Evolutionary conservation across 1,284 basidiomycete species (phyloP), one percentile per base, ranked within the genome.

Genomic region (Boletus albobrunnescens): DNA sequence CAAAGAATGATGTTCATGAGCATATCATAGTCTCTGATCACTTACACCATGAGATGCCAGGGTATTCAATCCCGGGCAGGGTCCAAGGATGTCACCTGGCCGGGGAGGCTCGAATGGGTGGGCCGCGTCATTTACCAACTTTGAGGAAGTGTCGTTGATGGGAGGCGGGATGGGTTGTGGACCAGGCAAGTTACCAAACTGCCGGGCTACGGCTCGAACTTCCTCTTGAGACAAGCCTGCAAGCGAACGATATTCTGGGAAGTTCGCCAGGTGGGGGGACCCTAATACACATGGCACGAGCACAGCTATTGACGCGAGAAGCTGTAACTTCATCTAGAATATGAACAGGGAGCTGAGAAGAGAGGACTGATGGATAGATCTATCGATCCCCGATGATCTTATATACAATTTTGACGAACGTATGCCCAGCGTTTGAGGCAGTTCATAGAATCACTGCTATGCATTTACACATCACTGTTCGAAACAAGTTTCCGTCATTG

Each of bases 11-110:
- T 11, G 16, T 32, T 26, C n/a, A n/a, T n/a, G n/a, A n/a, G n/a
- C n/a, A n/a, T n/a, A n/a, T n/a, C n/a, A n/a, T n/a, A n/a, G n/a
- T n/a, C n/a, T n/a, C n/a, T n/a, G n/a, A n/a, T n/a, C 17, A 48
- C 58, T 44, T 19, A 60, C 58, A 14, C 72, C 68, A 32, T 73
- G 70, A 55, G 74, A 74, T 14, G 71, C 72, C 13, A 74, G 58
- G 1, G 72, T 58, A 47, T 76, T 76, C 26, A 75, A 58, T 10
- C 70, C 79, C 6, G 79, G 75, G 47, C 74, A 76, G 1, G 75
- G 73, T n/a, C 69, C 66, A 16, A 81, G 56, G 17, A 65, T 50
- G 16, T 65, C 64, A 23, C 57, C 52, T 12, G 54, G 51, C 6
- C 11, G 44, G 20, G 46, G 46, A 8, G 46, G 4, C 27, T 13